phyloP scores from a whole-genome alignment of 2,329 filamentous ascomycete genomes.

The Colletotrichum australisinense region DNA sequence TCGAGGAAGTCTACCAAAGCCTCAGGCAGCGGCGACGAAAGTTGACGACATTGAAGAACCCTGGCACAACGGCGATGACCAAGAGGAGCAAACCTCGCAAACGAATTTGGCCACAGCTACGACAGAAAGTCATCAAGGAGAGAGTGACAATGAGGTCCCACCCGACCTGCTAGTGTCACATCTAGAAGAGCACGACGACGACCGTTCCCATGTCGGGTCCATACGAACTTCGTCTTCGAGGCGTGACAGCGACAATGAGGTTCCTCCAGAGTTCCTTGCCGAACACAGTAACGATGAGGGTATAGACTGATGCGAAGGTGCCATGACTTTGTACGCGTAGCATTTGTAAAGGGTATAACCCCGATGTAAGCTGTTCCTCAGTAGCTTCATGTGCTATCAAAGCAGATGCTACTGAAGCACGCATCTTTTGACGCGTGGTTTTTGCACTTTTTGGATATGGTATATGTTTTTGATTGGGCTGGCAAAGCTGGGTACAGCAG shows the following conservation, averaged over 20 bases:
- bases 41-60: conserved; percentile 38
- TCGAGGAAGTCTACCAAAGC: conserved; percentile 44
- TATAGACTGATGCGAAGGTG: conserved; percentile 3
- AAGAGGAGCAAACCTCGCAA: neutral
- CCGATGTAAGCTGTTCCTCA: neutral
- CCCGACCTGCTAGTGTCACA: conserved; percentile 51
- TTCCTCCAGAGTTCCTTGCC: conserved; percentile 64
- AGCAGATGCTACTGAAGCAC: neutral
- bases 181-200: conserved; percentile 43
- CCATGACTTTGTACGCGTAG: neutral
- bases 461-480: neutral
- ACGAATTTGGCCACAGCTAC: neutral
- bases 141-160: conserved; percentile 56
- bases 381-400: neutral
- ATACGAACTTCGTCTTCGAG: conserved; percentile 28
- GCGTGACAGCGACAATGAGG: conserved; percentile 58
- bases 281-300: conserved; percentile 49
- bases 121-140: conserved; percentile 37
- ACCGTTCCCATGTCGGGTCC: conserved; percentile 32
- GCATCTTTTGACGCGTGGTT: neutral
- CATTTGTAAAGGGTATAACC: neutral
- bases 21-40: conserved; percentile 31
- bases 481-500: neutral
- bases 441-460: neutral
- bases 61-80: conserved; percentile 30